These are phyloP conservation scores for Fusarium sp. DNA, from an alignment of 2,329 filamentous ascomycete genomes.

Conservation along the genomic window DNA sequence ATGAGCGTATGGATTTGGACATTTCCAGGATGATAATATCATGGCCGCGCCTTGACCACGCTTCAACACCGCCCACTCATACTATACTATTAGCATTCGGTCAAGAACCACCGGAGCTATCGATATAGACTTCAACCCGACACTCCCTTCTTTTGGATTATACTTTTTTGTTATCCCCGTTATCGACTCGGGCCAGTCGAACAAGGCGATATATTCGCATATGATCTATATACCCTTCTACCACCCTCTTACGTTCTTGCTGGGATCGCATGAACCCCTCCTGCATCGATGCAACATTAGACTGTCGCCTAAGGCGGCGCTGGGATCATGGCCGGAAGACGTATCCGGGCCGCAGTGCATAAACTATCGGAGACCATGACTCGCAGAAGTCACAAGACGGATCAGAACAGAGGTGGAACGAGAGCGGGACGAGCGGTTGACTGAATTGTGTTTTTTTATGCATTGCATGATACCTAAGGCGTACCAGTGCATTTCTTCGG, in stretches of 20 bases:
- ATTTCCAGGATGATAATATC: constrained; percentile 5
- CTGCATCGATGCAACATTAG: constrained; percentile 5
- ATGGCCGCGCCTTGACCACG: neutral
- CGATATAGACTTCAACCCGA: neutral
- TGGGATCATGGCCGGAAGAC: constrained; percentile 8
- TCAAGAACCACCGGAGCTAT: constrained; percentile 3
- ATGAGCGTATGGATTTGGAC: constrained; percentile 15
- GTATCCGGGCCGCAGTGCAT: constrained; percentile 10
- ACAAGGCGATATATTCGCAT: constrained; percentile 10
- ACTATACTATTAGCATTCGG: constrained; percentile 1
- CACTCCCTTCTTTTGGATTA: constrained; percentile 13
- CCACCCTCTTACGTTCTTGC: constrained; percentile 2
- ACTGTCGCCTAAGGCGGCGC: constrained; percentile 8
- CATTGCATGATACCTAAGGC: constrained; percentile 47
- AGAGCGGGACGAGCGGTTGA: constrained; percentile 19
- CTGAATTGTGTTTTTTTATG: constrained; percentile 35
- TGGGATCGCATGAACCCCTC: neutral
- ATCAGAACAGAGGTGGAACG: constrained; percentile 28
- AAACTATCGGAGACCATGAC: constrained; percentile 30
- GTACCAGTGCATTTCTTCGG: constrained; percentile 35
- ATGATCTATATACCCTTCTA: constrained; percentile 18
- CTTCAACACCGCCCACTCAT: constrained; percentile 8
- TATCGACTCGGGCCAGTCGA: constrained; percentile 14
- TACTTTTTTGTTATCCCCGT: constrained; percentile 2
- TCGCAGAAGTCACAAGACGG: constrained; percentile 17